A percentile compares a stretch with the other conserved stretches of the same genome.
Evolutionary conservation across 2,329 filamentous ascomycete species (phyloP).

Genomic region (Aspergillus transmontanensis): DNA sequence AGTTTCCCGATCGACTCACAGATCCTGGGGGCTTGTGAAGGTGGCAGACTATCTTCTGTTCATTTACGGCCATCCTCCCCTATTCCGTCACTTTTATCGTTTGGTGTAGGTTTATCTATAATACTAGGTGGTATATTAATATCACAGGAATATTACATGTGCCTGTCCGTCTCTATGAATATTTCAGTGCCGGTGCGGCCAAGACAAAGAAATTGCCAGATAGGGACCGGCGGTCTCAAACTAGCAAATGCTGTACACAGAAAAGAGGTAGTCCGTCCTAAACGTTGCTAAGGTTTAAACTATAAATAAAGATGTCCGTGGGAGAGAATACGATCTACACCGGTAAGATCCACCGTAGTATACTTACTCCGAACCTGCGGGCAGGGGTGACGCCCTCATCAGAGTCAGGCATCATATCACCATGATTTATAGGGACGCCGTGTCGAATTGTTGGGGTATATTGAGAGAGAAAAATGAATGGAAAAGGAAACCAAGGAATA

Average conservation of each 20-base stretch:
- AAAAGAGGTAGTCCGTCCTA: neutral
- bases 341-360: neutral
- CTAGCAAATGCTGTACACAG: neutral
- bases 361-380: neutral
- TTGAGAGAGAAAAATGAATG: neutral
- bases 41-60: neutral
- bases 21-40: neutral
- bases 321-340: neutral
- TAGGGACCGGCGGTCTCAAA: neutral
- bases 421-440: neutral
- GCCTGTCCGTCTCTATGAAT: neutral
- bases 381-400: neutral
- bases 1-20: slow-evolving; percentile 1
- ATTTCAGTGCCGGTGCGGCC: neutral
- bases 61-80: neutral
- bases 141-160: neutral
- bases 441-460: neutral
- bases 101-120: neutral
- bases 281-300: neutral
- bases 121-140: neutral
- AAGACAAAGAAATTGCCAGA: neutral
- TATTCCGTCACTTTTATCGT: neutral
- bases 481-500: neutral
- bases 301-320: slow-evolving; percentile 1
- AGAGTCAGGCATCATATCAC: too few relatives aligned